A percentile compares a stretch with the other conserved stretches of the same genome.
These are phyloP conservation scores for Mortierella sp. DNA, from an alignment of 371 early-diverging fungal genomes.

Conservation along the genomic window DNA sequence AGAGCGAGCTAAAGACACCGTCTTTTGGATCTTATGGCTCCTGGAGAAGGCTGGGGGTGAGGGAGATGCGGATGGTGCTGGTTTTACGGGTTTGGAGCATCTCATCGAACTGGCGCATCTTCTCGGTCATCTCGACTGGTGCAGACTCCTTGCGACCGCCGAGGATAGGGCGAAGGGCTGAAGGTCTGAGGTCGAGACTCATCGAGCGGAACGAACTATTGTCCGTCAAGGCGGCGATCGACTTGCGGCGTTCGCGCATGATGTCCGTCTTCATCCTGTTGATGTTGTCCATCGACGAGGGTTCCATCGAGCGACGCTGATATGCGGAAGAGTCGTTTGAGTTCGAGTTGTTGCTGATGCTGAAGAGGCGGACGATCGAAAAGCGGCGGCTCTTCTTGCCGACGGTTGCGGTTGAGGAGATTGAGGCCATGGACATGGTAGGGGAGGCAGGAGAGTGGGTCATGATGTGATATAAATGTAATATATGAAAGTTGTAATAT, in stretches of 20 bases:
- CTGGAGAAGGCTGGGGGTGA: constrained; percentile 47
- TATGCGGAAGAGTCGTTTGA: constrained; percentile 5
- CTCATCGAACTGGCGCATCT: constrained; percentile 56
- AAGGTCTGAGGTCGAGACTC: constrained; percentile 34
- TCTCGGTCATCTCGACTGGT: constrained; percentile 39
- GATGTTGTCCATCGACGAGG: constrained; percentile 18
- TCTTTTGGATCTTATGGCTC: constrained; percentile 8
- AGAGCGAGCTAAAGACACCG: no score
- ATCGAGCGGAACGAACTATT: constrained; percentile 26
- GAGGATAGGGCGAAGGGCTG: constrained; percentile 23
- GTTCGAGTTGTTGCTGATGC: constrained; percentile 14
- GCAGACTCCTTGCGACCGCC: constrained; percentile 15
- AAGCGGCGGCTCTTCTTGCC: constrained; percentile 48
- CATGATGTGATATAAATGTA: background rate
- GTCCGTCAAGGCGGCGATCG: constrained; percentile 42
- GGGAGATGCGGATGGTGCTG: constrained; percentile 47
- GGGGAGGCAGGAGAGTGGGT: background rate
- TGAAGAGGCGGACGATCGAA: constrained; percentile 52
- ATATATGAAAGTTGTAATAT: background rate
- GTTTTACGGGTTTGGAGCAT: constrained; percentile 29
- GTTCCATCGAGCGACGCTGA: constrained; percentile 1
- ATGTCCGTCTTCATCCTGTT: constrained; percentile 34
- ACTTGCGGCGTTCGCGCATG: constrained; percentile 54
- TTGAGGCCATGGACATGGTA: constrained; percentile 5
- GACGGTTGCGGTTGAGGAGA: constrained; percentile 17